phyloP scores from a whole-genome alignment of 1,284 basidiomycete species.

The Exobasidium rhododendri region DNA sequence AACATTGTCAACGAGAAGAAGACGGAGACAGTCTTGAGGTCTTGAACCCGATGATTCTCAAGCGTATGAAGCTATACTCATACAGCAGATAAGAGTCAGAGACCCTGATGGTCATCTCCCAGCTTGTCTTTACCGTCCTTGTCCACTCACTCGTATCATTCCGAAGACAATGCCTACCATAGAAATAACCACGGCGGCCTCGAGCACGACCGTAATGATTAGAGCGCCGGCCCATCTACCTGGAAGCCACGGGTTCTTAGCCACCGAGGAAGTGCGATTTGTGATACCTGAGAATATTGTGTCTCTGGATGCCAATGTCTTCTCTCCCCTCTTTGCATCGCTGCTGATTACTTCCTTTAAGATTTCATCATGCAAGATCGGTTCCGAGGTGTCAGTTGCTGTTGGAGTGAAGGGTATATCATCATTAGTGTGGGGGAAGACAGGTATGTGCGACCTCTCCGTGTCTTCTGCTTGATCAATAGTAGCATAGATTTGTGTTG shows the following conservation, averaged over 20 bases:
- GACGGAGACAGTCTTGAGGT: conserved; percentile 45
- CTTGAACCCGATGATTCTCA: conserved; percentile 22
- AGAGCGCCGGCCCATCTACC: conserved; percentile 14
- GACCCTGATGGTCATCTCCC: conserved; percentile 17
- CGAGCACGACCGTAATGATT: conserved; percentile 26
- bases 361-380: no score
- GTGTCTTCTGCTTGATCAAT: no score
- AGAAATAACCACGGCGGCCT: conserved; percentile 33
- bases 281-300: neutral
- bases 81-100: conserved; percentile 20
- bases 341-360: no score
- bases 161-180: conserved; percentile 40
- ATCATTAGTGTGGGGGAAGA: no score
- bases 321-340: neutral
- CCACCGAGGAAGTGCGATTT: neutral
- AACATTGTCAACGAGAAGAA: conserved; percentile 43
- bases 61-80: neutral
- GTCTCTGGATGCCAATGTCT: neutral
- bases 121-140: neutral
- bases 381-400: no score
- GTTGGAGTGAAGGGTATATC: no score
- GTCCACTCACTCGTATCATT: conserved; percentile 20
- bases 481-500: no score
- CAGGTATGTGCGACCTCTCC: no score
- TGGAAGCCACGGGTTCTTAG: neutral